phyloP scores from a whole-genome alignment of 2,329 filamentous ascomycete genomes.

The Colletotrichum sp. region DNA sequence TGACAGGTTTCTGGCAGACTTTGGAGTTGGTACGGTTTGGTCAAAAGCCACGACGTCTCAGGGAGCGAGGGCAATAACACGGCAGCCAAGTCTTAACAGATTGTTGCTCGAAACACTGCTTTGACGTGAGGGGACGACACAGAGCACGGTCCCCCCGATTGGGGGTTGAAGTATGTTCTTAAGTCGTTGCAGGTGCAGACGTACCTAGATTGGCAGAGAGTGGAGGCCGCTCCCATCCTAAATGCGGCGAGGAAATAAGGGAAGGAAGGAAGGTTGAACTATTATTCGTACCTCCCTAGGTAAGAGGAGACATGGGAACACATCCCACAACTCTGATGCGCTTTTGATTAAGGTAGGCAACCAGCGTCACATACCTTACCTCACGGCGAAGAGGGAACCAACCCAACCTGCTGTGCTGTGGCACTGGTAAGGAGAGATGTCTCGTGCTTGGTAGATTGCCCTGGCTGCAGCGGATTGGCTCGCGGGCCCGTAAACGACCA shows the following conservation, averaged over 20 bases:
- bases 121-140: constrained; percentile 13
- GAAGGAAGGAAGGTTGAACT: background rate
- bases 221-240: background rate
- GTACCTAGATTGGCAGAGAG: background rate
- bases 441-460: constrained; percentile 1
- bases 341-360: background rate
- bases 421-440: background rate
- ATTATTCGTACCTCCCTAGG: background rate
- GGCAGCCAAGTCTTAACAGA: background rate
- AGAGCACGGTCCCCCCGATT: constrained; percentile 6
- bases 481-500: background rate
- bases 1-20: background rate
- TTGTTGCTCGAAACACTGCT: constrained; percentile 18
- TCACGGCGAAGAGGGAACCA: background rate
- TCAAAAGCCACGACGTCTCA: background rate
- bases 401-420: background rate
- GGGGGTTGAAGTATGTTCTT: background rate
- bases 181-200: background rate
- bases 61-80: background rate
- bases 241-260: background rate
- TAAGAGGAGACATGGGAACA: background rate
- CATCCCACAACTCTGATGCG: background rate
- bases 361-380: background rate
- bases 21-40: background rate
- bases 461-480: background rate